Evolutionary conservation across 129 eudicot species (phyloP).

Genomic region (Sambucus nigra): DNA sequence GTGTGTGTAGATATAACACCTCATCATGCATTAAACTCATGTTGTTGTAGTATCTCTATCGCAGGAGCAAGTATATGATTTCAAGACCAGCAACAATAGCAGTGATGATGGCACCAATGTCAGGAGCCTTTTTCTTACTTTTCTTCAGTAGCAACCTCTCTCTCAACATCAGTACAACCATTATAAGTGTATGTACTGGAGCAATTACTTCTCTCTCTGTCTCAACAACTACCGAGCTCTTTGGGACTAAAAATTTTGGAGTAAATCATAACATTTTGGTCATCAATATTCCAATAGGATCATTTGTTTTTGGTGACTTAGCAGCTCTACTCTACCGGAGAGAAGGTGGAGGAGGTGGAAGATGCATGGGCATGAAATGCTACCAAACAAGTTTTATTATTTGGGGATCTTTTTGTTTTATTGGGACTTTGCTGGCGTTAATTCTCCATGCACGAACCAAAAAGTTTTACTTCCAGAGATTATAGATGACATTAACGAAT

Average conservation of each 20-base stretch:
- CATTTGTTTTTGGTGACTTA: constrained; percentile 64
- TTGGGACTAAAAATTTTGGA: constrained; percentile 65
- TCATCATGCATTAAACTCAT: no score
- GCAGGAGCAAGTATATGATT: constrained; percentile 30
- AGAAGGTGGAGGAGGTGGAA: constrained; percentile 30
- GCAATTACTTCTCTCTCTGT: constrained; percentile 71
- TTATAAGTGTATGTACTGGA: constrained; percentile 64
- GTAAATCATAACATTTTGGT: constrained; percentile 77
- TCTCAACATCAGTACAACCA: constrained; percentile 57
- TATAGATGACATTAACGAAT: no score
- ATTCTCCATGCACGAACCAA: constrained; percentile 46
- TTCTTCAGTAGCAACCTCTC: constrained; percentile 21
- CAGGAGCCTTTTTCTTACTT: constrained; percentile 61
- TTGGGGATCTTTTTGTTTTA: constrained; percentile 67
- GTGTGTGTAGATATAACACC: no score
- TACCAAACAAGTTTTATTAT: constrained; percentile 53
- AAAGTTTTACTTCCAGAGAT: constrained; percentile 26
- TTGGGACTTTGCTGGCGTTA: constrained; percentile 56
- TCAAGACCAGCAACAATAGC: constrained; percentile 69
- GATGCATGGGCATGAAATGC: constrained; percentile 65
- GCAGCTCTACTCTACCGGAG: constrained; percentile 63
- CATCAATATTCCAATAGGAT: constrained; percentile 76
- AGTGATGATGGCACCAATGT: constrained; percentile 58
- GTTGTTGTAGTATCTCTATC: no score
- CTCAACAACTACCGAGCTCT: constrained; percentile 65